Conservation (phyloP, 371 early-diverging fungal genomes). For the Apophysomyces variabilis region DNA sequence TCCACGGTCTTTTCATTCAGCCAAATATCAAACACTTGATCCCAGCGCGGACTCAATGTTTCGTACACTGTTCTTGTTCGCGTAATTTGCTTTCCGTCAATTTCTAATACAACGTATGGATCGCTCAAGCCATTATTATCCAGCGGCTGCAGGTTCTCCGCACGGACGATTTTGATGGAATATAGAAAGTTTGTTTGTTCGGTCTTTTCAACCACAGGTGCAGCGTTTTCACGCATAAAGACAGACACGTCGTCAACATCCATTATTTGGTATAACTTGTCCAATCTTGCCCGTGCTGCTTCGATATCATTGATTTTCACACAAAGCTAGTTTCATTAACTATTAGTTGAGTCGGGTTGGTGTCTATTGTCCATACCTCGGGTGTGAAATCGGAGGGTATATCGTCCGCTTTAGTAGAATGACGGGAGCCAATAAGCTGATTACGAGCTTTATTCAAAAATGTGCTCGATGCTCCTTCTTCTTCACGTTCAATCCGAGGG, state of each 20-base stretch:
- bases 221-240: conserved; percentile 28
- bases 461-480: neutral
- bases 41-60: conserved; percentile 82
- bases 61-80: conserved; percentile 64
- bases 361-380: conserved; percentile 31
- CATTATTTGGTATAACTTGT: conserved; percentile 58
- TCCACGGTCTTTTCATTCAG: conserved; percentile 50
- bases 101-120: conserved; percentile 70
- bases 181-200: conserved; percentile 31
- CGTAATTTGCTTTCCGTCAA: conserved; percentile 47
- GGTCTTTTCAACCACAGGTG: conserved; percentile 19
- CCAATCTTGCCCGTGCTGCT: conserved; percentile 54
- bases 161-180: conserved; percentile 51
- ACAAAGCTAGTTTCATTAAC: conserved; percentile 42
- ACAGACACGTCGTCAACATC: conserved; percentile 51
- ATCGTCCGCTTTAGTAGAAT: conserved; percentile 20
- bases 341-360: neutral
- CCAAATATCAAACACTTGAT: conserved; percentile 76
- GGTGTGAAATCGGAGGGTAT: conserved; percentile 52
- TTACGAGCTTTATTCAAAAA: conserved; percentile 27
- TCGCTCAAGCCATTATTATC: conserved; percentile 57
- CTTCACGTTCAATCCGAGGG: conserved; percentile 13
- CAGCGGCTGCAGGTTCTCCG: conserved; percentile 46
- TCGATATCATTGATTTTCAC: conserved; percentile 63
- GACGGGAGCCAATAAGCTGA: conserved; percentile 26